These are phyloP conservation scores for Gossypium gossypioides DNA, from an alignment of 441 rosid species.

Conservation along the genomic window DNA sequence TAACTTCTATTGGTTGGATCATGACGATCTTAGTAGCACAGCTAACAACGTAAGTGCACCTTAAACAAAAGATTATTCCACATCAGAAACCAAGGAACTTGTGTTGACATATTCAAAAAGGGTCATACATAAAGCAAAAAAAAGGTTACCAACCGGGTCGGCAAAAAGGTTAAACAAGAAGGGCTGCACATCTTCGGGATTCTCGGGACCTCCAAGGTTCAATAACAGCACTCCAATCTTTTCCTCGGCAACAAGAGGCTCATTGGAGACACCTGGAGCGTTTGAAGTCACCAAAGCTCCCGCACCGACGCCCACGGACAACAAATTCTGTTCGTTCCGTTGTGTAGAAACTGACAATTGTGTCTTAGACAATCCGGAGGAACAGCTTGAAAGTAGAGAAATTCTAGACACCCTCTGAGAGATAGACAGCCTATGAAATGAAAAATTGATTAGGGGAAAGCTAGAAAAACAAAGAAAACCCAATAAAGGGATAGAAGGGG, in stretches of 20 bases:
- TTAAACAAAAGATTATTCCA: background rate
- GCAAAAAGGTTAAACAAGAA: conserved; percentile 94
- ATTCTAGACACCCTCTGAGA: conserved; percentile 32
- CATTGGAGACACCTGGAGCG: conserved; percentile 29
- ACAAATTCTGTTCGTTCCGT: conserved; percentile 19
- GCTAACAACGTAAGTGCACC: background rate
- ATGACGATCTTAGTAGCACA: background rate
- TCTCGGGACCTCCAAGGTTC: conserved; percentile 97
- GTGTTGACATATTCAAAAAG: background rate
- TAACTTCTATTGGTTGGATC: background rate
- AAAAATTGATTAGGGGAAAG: background rate
- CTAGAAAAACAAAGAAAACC: background rate
- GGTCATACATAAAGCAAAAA: background rate
- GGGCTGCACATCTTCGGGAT: conserved; percentile 91
- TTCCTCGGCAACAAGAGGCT: conserved; percentile 39
- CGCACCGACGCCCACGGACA: conserved; percentile 30
- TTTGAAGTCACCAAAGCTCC: conserved; percentile 57
- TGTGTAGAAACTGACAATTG: conserved; percentile 21
- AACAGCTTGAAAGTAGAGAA: conserved; percentile 14
- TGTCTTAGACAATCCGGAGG: conserved; percentile 28
- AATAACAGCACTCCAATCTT: conserved; percentile 73
- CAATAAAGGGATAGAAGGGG: conserved; percentile 17
- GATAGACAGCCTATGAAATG: conserved; percentile 15
- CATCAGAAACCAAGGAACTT: too few species aligned
- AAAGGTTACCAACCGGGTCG: conserved; percentile 61